phyloP scores from a whole-genome alignment of 2,329 filamentous ascomycete species.

The Hymenoscyphus infarciens region DNA sequence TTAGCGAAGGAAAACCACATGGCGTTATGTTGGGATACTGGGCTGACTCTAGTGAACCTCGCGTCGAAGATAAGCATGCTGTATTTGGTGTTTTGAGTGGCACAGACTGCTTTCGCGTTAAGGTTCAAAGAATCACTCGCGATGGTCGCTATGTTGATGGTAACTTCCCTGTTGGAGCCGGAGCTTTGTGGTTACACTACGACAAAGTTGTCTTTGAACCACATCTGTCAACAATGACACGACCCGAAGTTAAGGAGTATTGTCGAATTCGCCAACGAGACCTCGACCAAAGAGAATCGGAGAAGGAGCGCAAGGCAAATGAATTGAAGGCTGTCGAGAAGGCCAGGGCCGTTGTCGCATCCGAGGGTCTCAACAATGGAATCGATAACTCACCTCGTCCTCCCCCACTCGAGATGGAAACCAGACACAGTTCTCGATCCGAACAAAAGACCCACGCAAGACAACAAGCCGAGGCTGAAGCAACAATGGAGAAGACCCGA shows the following conservation, averaged over 20 bases:
- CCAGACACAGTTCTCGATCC: constrained; percentile 30
- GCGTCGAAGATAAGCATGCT: constrained; percentile 53
- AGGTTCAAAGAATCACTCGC: constrained; percentile 56
- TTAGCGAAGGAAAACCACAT: constrained; percentile 23
- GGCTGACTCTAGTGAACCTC: constrained; percentile 49
- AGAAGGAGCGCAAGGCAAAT: constrained; percentile 47
- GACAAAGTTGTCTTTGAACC: constrained; percentile 58
- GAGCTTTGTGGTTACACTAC: constrained; percentile 59
- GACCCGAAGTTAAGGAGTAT: constrained; percentile 61
- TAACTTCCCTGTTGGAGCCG: constrained; percentile 58
- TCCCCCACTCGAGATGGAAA: constrained; percentile 23
- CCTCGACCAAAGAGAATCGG: constrained; percentile 50
- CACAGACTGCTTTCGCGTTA: constrained; percentile 63
- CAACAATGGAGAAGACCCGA: constrained; percentile 20
- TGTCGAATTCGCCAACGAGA: constrained; percentile 58
- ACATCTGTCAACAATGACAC: constrained; percentile 48
- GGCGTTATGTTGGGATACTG: constrained; percentile 53
- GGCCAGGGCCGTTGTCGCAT: constrained; percentile 24
- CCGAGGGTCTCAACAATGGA: constrained; percentile 18
- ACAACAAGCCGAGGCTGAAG: constrained; percentile 28
- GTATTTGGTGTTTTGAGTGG: constrained; percentile 60
- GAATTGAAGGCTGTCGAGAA: constrained; percentile 33
- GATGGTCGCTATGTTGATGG: constrained; percentile 56
- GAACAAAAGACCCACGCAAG: constrained; percentile 26
- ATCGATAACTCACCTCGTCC: constrained; percentile 16